A percentile compares a stretch with the other conserved stretches of the same genome.
Conservation (phyloP, 1,284 basidiomycete species). For the Ceratobasidium sp. region DNA sequence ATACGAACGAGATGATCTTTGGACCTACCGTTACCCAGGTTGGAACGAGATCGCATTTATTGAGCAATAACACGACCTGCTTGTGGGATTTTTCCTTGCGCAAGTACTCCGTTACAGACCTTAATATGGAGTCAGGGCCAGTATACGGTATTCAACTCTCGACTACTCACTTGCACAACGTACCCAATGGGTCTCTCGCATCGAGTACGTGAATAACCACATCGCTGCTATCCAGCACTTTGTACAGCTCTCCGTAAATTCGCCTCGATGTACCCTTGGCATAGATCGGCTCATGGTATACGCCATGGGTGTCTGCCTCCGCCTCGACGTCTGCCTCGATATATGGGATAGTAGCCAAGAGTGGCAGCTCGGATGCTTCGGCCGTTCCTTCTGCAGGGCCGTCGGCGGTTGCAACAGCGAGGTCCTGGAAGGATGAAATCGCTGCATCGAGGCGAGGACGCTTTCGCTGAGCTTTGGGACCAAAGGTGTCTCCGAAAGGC, state of each 20-base stretch:
- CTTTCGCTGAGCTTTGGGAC: slow-evolving; percentile 92
- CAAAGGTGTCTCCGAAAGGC: slow-evolving; percentile 90
- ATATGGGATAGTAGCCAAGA: slow-evolving; percentile 33
- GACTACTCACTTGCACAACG: slow-evolving; percentile 74
- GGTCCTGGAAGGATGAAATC: slow-evolving; percentile 83
- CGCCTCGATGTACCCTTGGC: slow-evolving; percentile 91
- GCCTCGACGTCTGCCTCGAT: slow-evolving; percentile 43
- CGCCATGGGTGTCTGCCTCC: slow-evolving; percentile 52
- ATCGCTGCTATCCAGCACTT: slow-evolving; percentile 98
- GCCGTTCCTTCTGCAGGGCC: slow-evolving; percentile 48
- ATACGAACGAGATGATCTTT: neutral
- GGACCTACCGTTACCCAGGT: slow-evolving; percentile 96
- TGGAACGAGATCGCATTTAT: slow-evolving; percentile 98
- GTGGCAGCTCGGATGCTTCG: slow-evolving; percentile 47
- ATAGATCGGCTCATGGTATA: slow-evolving; percentile 82
- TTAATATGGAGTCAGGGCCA: neutral
- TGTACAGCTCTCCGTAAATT: slow-evolving; percentile 98
- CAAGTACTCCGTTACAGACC: slow-evolving; percentile 89
- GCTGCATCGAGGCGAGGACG: slow-evolving; percentile 74
- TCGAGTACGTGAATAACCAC: slow-evolving; percentile 96
- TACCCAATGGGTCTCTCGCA: slow-evolving; percentile 94
- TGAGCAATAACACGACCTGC: slow-evolving; percentile 94
- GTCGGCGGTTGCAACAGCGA: slow-evolving; percentile 55
- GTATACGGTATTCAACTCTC: neutral
- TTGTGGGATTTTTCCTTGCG: slow-evolving; percentile 98